Conservation (phyloP, 1,139 yeast genomes). For the Scheffersomyces quercinus region DNA sequence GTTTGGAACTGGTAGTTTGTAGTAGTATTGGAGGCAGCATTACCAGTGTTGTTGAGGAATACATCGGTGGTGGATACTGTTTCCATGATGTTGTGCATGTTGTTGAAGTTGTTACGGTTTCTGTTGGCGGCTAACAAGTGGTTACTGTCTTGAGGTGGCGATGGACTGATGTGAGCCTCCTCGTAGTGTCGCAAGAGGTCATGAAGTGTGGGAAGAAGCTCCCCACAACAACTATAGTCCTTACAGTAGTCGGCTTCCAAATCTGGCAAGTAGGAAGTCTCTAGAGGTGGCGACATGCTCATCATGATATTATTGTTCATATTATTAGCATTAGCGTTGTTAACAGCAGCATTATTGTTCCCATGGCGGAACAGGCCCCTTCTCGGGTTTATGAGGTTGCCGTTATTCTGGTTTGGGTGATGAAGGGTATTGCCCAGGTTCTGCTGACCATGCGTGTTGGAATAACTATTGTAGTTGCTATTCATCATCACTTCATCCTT, state of each 20-base stretch:
- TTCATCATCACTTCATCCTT: constrained; percentile 83
- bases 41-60: constrained; percentile 50
- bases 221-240: constrained; percentile 95
- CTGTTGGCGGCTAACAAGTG: constrained; percentile 36
- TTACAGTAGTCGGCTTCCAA: constrained; percentile 94
- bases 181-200: constrained; percentile 93
- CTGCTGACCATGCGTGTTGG: constrained; percentile 12
- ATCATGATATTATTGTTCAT: constrained; percentile 17
- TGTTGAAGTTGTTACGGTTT: constrained; percentile 39
- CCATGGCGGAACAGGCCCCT: constrained; percentile 42
- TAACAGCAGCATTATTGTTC: constrained; percentile 17
- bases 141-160: constrained; percentile 50
- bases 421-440: constrained; percentile 11
- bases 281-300: constrained; percentile 64
- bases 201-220: constrained; percentile 85
- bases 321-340: constrained; percentile 16
- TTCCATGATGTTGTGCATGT: constrained; percentile 56
- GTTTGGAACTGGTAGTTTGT: constrained; percentile 11
- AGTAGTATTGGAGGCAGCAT: constrained; percentile 10
- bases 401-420: constrained; percentile 13
- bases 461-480: constrained; percentile 23
- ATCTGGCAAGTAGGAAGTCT: constrained; percentile 82
- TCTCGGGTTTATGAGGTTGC: constrained; percentile 42
- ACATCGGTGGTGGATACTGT: constrained; percentile 90
- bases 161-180: constrained; percentile 88